These are phyloP conservation scores for Camelina laxa DNA, from an alignment of 345 rosid genomes.

Conservation along the genomic window DNA sequence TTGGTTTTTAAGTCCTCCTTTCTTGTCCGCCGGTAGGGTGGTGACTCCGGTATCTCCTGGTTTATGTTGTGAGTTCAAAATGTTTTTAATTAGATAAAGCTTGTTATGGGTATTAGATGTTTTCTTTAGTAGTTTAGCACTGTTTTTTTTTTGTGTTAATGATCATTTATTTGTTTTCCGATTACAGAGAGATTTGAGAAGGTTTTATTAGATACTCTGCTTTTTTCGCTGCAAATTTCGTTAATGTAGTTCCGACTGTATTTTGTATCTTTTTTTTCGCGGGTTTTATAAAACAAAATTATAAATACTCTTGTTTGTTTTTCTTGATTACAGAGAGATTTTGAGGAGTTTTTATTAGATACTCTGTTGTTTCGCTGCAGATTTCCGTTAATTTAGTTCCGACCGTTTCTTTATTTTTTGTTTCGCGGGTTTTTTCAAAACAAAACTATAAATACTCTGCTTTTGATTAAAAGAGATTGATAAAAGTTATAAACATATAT, in stretches of 20 bases:
- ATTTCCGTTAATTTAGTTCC: background rate
- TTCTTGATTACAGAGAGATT: background rate
- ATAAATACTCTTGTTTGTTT: background rate
- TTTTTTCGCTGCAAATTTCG: background rate
- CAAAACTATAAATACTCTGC: no score
- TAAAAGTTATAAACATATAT: background rate
- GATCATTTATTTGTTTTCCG: background rate
- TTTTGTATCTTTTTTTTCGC: no score
- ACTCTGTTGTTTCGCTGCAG: background rate
- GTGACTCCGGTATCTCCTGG: slow-evolving; percentile 7
- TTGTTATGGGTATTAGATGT: background rate
- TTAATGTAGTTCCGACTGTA: background rate
- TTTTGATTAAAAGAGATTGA: background rate
- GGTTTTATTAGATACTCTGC: background rate
- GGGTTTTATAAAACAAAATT: no score
- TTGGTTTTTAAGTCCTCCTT: background rate
- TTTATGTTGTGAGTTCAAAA: background rate
- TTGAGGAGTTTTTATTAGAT: background rate
- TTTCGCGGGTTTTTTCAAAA: no score
- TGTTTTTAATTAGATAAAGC: background rate
- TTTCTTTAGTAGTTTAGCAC: background rate
- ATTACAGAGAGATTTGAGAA: background rate
- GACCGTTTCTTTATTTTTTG: no score
- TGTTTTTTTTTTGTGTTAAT: background rate
- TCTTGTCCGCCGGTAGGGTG: background rate